Base-by-base conservation (phyloP, 2,329 filamentous ascomycete species). In the Fusarium coicis region DNA sequence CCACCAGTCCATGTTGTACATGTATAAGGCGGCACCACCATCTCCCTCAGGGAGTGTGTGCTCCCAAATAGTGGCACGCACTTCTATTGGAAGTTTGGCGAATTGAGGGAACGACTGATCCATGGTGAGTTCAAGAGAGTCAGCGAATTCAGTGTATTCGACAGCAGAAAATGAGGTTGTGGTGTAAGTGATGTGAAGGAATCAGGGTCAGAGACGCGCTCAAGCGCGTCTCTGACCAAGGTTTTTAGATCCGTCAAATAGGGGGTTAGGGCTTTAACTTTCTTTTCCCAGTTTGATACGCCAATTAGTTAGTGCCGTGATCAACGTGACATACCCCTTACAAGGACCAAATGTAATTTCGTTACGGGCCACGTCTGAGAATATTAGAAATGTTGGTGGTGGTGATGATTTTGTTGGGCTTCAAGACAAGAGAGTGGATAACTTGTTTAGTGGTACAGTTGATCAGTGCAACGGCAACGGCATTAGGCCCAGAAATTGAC, bases 21-120 rank as follows among this genome's bases (percentile, higher is more conserved):
- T 68, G 55, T 74, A 74, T 36, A 80, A 46, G 21, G 71, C 63
- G 15, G 57, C 36, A 34, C 70, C 74, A 23, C 53, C 47, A 43
- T 74, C 67, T 6, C 23, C 54, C 19, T 47, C 23, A 1, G 65
- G 56, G 4, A 79, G 46, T 21, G 65, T 53, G 7, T 62, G 57
- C 12, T 58, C 39, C 78, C 78, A 80, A 37, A 81, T 75, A 11
- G 55, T 36, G 12, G 46, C 56, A 32, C 79, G 79, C 12, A 80
- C 59, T 70, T 81, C 79, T 16, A 47, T 21, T 5, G 77, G 76
- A 23, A 80, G 69, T 7, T 43, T 54, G 10, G 9, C 14, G 40
- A 80, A 81, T 7, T 26, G 55, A 46, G 63, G 63, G 53, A 79
- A 77, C 15, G 32, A 37, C n/a, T 46, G 11, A 21, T 16, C 30